Percentiles rank a stretch among this genome's conserved stretches.
Conservation (phyloP, 805 yeast species). For the Dipodascopsis uninucleata region DNA sequence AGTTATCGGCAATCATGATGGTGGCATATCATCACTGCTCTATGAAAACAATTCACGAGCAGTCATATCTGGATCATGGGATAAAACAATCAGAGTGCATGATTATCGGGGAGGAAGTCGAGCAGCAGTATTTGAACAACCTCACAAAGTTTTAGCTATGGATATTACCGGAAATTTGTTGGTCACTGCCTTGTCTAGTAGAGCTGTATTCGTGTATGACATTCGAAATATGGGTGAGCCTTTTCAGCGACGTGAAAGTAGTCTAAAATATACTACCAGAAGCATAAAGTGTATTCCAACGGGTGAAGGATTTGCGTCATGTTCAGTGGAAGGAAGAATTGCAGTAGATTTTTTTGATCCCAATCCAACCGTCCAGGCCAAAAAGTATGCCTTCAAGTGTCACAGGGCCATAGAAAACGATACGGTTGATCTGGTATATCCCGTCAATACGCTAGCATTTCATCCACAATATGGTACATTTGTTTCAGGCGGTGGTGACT, state of each 20-base stretch:
- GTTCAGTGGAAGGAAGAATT: conserved; percentile 80
- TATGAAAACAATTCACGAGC: conserved; percentile 34
- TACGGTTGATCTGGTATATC: conserved; percentile 49
- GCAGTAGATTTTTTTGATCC: conserved; percentile 66
- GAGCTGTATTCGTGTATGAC: conserved; percentile 58
- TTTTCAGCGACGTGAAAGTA: conserved; percentile 53
- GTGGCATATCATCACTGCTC: conserved; percentile 42
- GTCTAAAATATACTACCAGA: conserved; percentile 63
- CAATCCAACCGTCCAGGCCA: conserved; percentile 40
- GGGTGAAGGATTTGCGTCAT: conserved; percentile 46
- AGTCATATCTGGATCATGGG: conserved; percentile 61
- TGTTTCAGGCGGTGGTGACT: conserved; percentile 54
- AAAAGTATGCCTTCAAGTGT: conserved; percentile 75
- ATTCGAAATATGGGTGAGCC: conserved; percentile 46
- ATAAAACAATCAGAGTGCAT: conserved; percentile 46
- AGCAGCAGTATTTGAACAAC: conserved; percentile 31
- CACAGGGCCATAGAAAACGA: conserved; percentile 51
- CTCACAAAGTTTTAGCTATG: conserved; percentile 59
- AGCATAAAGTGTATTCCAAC: conserved; percentile 53
- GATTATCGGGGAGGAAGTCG: conserved; percentile 41
- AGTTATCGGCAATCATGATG: conserved; percentile 37
- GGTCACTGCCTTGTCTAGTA: conserved; percentile 53
- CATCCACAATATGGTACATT: conserved; percentile 41
- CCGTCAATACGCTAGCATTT: conserved; percentile 50
- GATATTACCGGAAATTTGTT: conserved; percentile 48